Conservation (phyloP, 257 asterid species). For the Solanum corneliomulleri region DNA sequence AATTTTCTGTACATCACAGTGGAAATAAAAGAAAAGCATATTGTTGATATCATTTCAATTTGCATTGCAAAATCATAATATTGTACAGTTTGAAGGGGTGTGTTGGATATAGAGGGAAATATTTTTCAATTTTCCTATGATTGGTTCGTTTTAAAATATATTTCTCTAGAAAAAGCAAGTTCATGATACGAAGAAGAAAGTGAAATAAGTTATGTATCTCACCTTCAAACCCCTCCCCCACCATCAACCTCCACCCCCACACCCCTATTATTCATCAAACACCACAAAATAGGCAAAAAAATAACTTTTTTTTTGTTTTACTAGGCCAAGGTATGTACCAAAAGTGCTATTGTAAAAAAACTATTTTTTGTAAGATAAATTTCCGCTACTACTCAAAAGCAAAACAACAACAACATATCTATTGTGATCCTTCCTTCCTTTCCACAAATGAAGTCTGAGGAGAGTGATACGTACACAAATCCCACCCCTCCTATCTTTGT, state of each 20-base stretch:
- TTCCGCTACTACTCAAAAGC: background rate
- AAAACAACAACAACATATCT: background rate
- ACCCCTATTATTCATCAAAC: background rate
- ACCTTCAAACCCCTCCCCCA: background rate
- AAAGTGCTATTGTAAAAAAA: background rate
- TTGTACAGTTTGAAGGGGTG: background rate
- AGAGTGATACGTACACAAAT: background rate
- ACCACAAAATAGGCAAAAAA: background rate
- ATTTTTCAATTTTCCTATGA: background rate
- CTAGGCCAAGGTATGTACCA: background rate
- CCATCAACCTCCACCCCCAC: background rate
- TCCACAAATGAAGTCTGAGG: background rate
- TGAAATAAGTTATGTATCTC: no score
- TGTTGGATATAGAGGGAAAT: background rate
- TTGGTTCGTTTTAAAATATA: background rate
- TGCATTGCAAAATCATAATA: background rate
- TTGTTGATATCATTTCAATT: background rate
- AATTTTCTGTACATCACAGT: background rate
- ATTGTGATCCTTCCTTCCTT: background rate
- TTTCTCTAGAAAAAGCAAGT: background rate
- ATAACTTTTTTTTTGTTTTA: background rate
- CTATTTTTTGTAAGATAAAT: background rate
- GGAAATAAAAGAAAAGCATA: background rate
- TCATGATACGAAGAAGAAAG: background rate
- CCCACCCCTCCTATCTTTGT: background rate